These are phyloP conservation scores for Camillea tinctor DNA, from an alignment of 2,329 filamentous ascomycete species.

Conservation along the genomic window DNA sequence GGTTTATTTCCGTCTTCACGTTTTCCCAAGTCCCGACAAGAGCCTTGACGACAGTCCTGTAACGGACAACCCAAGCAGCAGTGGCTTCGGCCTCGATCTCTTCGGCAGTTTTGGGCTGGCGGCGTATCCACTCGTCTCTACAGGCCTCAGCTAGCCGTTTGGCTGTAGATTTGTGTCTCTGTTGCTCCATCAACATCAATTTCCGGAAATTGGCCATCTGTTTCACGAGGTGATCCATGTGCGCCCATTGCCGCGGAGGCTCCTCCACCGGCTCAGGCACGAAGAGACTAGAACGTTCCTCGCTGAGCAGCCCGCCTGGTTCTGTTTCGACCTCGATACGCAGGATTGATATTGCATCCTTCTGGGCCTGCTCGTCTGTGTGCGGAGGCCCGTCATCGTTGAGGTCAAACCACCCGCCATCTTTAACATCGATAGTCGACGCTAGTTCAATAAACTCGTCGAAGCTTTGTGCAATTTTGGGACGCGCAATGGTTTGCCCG, in stretches of 20 bases:
- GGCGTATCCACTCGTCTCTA: slow-evolving; percentile 70
- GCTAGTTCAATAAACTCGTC: slow-evolving; percentile 57
- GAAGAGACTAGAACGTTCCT: slow-evolving; percentile 68
- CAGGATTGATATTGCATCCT: slow-evolving; percentile 68
- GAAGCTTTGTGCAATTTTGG: slow-evolving; percentile 54
- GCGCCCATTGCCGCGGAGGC: slow-evolving; percentile 77
- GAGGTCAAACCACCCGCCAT: slow-evolving; percentile 54
- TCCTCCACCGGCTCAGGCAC: slow-evolving; percentile 71
- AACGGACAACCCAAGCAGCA: slow-evolving; percentile 64
- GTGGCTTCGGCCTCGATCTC: slow-evolving; percentile 78
- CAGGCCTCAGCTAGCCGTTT: slow-evolving; percentile 79
- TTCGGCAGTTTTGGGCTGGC: slow-evolving; percentile 73
- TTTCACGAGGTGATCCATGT: slow-evolving; percentile 78
- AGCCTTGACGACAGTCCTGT: slow-evolving; percentile 66
- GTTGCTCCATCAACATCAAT: slow-evolving; percentile 76
- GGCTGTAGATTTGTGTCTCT: slow-evolving; percentile 71
- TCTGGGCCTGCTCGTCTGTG: slow-evolving; percentile 60
- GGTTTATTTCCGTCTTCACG: slow-evolving; percentile 60
- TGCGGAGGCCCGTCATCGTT: slow-evolving; percentile 56
- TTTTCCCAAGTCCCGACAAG: slow-evolving; percentile 63
- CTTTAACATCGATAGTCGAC: slow-evolving; percentile 51
- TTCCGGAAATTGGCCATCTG: slow-evolving; percentile 79
- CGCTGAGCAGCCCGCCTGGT: slow-evolving; percentile 72
- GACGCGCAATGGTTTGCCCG: slow-evolving; percentile 35
- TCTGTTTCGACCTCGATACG: slow-evolving; percentile 71